Conservation (phyloP, 2,329 filamentous ascomycete species). For the Aspergillus spinulosporus region DNA sequence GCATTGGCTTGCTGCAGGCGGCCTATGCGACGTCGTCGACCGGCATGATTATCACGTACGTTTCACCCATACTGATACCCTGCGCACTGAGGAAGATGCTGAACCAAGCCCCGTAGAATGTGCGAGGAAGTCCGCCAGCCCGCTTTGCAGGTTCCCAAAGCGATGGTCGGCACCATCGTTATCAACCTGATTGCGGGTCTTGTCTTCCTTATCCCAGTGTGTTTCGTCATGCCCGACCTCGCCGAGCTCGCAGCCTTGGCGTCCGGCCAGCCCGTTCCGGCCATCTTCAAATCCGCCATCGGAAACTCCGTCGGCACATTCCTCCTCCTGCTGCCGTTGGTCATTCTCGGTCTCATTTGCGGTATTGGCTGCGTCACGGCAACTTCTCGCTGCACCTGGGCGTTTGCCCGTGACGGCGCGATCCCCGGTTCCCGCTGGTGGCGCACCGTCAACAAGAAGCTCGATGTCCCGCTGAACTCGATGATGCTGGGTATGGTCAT, state of each 20-base stretch:
- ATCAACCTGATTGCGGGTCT: conserved; percentile 66
- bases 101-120: conserved; percentile 46
- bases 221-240: conserved; percentile 73
- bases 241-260: conserved; percentile 62
- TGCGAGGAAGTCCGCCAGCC: conserved; percentile 72
- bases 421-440: conserved; percentile 69
- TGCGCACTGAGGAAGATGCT: background rate
- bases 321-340: conserved; percentile 62
- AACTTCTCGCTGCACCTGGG: conserved; percentile 71
- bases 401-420: conserved; percentile 74
- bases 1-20: conserved; percentile 69
- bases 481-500: conserved; percentile 67
- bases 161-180: conserved; percentile 68
- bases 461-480: conserved; percentile 70
- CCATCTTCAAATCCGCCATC: conserved; percentile 73
- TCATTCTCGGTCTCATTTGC: conserved; percentile 74
- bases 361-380: conserved; percentile 74
- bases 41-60: conserved; percentile 64
- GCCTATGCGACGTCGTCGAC: conserved; percentile 56
- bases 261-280: conserved; percentile 73
- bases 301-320: conserved; percentile 73
- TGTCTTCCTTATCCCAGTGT: conserved; percentile 69
- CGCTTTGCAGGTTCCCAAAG: conserved; percentile 67
- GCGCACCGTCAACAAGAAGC: conserved; percentile 63
- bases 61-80: background rate